Evolutionary conservation across 2,329 filamentous ascomycete genomes (phyloP).

Genomic region (Sporothrix humicola): DNA sequence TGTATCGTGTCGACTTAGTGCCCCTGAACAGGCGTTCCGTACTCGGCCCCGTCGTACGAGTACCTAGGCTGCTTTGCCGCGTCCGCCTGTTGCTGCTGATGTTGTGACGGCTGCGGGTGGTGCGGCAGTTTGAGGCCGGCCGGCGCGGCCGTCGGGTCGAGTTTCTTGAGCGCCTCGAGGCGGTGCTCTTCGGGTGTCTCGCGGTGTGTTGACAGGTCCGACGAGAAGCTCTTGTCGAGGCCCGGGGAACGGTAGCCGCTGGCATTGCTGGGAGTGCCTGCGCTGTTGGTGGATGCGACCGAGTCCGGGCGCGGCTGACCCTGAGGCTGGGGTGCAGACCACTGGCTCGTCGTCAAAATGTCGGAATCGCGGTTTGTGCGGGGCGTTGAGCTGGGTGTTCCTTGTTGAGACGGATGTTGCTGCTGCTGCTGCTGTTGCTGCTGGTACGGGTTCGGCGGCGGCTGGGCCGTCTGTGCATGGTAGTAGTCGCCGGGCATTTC

Average conservation of each 20-base stretch:
- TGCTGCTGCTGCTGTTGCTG: slow-evolving; percentile 40
- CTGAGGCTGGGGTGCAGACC: slow-evolving; percentile 45
- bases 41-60: slow-evolving; percentile 8
- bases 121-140: background rate
- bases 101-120: background rate
- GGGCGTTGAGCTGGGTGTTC: background rate
- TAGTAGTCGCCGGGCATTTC: slow-evolving; percentile 58
- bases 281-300: slow-evolving; percentile 42
- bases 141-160: slow-evolving; percentile 34
- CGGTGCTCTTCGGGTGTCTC: slow-evolving; percentile 55
- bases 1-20: background rate
- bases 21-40: slow-evolving; percentile 2
- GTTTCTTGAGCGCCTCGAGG: slow-evolving; percentile 41
- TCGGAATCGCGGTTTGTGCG: slow-evolving; percentile 43
- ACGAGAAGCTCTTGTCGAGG: slow-evolving; percentile 50
- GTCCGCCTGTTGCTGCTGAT: background rate
- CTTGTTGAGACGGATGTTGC: background rate
- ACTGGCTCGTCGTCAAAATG: slow-evolving; percentile 45
- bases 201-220: slow-evolving; percentile 54
- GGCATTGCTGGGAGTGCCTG: background rate
- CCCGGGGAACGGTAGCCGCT: slow-evolving; percentile 48
- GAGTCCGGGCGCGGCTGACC: slow-evolving; percentile 47
- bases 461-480: slow-evolving; percentile 44
- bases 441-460: background rate
- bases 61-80: background rate